phyloP scores from a whole-genome alignment of 306 rosid species.

The Quercus aquifolioides region DNA sequence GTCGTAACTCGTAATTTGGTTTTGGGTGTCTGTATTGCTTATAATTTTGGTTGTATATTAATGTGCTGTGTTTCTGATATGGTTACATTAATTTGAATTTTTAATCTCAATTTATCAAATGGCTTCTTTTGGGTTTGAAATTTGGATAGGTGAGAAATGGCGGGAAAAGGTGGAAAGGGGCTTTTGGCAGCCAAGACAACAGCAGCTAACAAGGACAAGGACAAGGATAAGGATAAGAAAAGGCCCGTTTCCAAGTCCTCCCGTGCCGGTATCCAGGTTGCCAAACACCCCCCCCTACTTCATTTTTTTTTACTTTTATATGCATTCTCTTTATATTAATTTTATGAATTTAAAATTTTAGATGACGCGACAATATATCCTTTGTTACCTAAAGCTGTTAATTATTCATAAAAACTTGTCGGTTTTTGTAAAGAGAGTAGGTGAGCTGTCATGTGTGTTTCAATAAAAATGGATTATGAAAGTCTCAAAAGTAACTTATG shows the following conservation, averaged over 20 bases:
- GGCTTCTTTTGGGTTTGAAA: no score
- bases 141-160: slow-evolving; percentile 51
- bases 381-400: no score
- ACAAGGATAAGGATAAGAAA: slow-evolving; percentile 85
- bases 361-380: no score
- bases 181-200: slow-evolving; percentile 90
- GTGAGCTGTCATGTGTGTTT: no score
- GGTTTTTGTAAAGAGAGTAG: no score
- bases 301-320: neutral
- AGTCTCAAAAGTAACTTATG: no score
- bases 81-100: neutral
- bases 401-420: no score
- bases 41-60: neutral
- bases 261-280: slow-evolving; percentile 95
- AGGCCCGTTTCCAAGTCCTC: slow-evolving; percentile 89
- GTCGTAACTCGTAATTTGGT: neutral
- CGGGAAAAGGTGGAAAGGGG: slow-evolving; percentile 97
- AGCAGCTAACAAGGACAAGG: slow-evolving; percentile 81
- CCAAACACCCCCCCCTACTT: neutral
- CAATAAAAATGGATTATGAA: no score
- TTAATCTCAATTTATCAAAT: neutral
- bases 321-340: no score
- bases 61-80: neutral
- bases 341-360: no score
- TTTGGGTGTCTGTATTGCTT: neutral